Evolutionary conservation across 371 early-diverging fungal species (phyloP), one percentile per base, ranked within the genome.

Genomic region (Massospora cicadina): DNA sequence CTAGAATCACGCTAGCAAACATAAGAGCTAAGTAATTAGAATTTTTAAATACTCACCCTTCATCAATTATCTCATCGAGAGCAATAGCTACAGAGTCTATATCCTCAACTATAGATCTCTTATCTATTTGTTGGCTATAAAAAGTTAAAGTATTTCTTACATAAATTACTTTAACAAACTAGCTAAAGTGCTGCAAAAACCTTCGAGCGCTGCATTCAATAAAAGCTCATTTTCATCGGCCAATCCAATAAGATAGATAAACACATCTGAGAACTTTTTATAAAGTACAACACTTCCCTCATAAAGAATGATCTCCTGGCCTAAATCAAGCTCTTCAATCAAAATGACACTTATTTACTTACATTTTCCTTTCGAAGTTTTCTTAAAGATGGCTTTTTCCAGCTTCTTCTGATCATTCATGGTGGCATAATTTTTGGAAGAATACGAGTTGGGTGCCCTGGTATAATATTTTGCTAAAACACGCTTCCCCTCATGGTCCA

Each of bases 11-110:
- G 3, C 82, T 82, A 69, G 54, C 2, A n/a, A 31, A 24, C 24
- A 59, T 7, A 65, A 29, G 33, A 59, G 21, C 33, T 12, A 28
- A 53, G 31, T 24, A 25, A 55, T 32, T 21, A 66, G 27, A 58
- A 28, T 24, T n/a, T 53, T 13, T n/a, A 25, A 58, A 65, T 23
- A 53, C 73, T 72, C 77, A 90, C 90, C 98, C 98, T 68, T 90
- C 91, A 73, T 97, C 98, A 27, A 97, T 87, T 32, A 89, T 86
- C 71, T 97, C 98, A 75, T 97, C 98, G 65, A 97, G 72, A 12
- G 90, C 90, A 33, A 97, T 80, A 31, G 89, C 84, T 0, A 91
- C 89, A 56, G 90, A 74, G 75, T 97, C 98, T 64, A 90, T 76
- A 75, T 90, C 86, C 72, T 95, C 95, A 68, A 94, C 75, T 17